Percentiles rank a stretch among this genome's conserved stretches.
Conservation (phyloP, 495 filamentous ascomycete species). For the Aspergillus conjunctus region DNA sequence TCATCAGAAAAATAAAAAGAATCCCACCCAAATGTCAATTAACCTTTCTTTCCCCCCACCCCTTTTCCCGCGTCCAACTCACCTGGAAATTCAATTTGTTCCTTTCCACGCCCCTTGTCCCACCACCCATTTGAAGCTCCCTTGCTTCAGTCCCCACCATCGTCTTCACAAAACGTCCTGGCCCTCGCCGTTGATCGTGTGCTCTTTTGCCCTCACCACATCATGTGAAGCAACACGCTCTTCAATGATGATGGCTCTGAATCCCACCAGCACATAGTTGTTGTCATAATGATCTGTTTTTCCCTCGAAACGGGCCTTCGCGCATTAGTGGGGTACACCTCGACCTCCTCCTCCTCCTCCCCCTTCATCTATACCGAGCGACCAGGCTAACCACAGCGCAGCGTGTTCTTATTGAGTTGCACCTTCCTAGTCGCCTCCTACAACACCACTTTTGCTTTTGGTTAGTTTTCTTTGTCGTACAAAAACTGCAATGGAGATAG, state of each 20-base stretch:
- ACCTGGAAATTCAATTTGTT: neutral
- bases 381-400: constrained; percentile 20
- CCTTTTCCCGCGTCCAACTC: neutral
- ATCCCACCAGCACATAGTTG: constrained; percentile 13
- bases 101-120: constrained; percentile 2
- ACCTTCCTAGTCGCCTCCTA: constrained; percentile 40
- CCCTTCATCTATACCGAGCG: neutral
- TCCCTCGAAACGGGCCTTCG: constrained; percentile 40
- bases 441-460: constrained; percentile 45
- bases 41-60: neutral
- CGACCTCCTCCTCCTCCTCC: neutral
- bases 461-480: constrained; percentile 29
- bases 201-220: constrained; percentile 4
- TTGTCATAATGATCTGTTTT: constrained; percentile 35
- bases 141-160: neutral
- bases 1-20: neutral
- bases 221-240: constrained; percentile 11
- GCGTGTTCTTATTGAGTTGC: constrained; percentile 40
- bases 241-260: constrained; percentile 21
- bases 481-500: neutral
- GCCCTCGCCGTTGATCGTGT: neutral
- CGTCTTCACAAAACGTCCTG: neutral
- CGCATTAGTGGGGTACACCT: constrained; percentile 43
- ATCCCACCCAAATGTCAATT: neutral
- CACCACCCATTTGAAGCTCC: neutral